These are phyloP conservation scores for Moricandia arvensis DNA, from an alignment of 345 rosid genomes.

Conservation along the genomic window DNA sequence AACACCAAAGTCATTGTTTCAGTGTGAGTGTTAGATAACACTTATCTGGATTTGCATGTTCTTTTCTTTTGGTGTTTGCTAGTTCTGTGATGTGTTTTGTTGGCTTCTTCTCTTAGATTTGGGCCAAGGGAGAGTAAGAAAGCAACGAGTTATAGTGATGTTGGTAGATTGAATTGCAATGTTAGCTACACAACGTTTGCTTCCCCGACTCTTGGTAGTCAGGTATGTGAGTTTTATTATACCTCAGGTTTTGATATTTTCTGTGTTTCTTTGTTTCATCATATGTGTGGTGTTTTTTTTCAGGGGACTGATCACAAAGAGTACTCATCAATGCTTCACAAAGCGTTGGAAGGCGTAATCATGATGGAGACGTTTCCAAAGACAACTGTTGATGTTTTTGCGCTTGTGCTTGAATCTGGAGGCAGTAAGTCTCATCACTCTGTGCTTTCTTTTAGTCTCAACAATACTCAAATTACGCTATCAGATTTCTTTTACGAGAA, in stretches of 20 bases:
- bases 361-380: constrained; percentile 86
- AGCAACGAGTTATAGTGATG: constrained; percentile 85
- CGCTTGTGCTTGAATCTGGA: constrained; percentile 91
- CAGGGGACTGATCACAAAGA: constrained; percentile 45
- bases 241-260: not conserved
- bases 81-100: not conserved
- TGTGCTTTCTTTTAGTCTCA: not conserved
- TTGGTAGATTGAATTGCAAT: constrained; percentile 78
- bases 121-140: constrained; percentile 99
- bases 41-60: not conserved
- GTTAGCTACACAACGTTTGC: constrained; percentile 89
- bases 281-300: not conserved
- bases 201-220: constrained; percentile 54
- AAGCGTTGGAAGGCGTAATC: constrained; percentile 87
- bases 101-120: constrained; percentile 50
- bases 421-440: constrained; percentile 66
- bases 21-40: constrained; percentile 62
- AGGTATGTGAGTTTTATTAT: constrained; percentile 45
- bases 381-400: constrained; percentile 95
- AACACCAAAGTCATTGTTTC: constrained; percentile 95
- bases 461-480: not conserved
- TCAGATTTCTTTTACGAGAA: not conserved
- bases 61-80: not conserved
- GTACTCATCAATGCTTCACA: constrained; percentile 80
- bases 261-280: constrained; percentile 13